A percentile compares a stretch with the other conserved stretches of the same genome.
These are phyloP conservation scores for Talaromyces verruculosus DNA, from an alignment of 2,329 filamentous ascomycete species.

Conservation along the genomic window DNA sequence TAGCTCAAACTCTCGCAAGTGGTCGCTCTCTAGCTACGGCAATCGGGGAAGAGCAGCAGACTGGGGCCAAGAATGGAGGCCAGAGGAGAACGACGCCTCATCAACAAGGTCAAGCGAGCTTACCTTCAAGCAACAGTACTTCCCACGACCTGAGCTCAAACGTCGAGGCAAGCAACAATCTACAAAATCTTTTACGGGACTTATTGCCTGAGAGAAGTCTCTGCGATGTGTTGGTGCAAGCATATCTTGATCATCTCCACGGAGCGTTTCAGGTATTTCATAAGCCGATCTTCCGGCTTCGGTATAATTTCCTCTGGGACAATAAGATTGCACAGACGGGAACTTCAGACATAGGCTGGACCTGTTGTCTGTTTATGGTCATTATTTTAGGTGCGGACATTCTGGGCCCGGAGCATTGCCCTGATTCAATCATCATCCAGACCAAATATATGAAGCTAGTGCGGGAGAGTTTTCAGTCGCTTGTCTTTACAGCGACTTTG, in stretches of 20 bases:
- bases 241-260: constrained; percentile 40
- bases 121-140: not conserved
- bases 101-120: constrained; percentile 3
- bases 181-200: constrained; percentile 8
- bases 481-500: constrained; percentile 35
- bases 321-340: constrained; percentile 14
- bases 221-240: constrained; percentile 35
- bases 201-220: constrained; percentile 11
- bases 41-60: not conserved
- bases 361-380: constrained; percentile 42
- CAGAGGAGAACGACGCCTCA: not conserved
- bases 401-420: constrained; percentile 24
- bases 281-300: constrained; percentile 38
- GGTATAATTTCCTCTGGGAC: constrained; percentile 32
- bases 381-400: constrained; percentile 39
- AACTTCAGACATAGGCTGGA: constrained; percentile 36
- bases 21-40: not conserved
- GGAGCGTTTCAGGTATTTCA: constrained; percentile 42
- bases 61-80: not conserved
- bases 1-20: not conserved
- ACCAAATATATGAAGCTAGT: constrained; percentile 26
- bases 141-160: not conserved
- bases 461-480: constrained; percentile 31
- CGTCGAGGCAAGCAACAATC: not conserved
- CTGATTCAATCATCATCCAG: constrained; percentile 29